Conservation (phyloP, 1,284 basidiomycete genomes). For the Pyrrhoderma noxium region DNA sequence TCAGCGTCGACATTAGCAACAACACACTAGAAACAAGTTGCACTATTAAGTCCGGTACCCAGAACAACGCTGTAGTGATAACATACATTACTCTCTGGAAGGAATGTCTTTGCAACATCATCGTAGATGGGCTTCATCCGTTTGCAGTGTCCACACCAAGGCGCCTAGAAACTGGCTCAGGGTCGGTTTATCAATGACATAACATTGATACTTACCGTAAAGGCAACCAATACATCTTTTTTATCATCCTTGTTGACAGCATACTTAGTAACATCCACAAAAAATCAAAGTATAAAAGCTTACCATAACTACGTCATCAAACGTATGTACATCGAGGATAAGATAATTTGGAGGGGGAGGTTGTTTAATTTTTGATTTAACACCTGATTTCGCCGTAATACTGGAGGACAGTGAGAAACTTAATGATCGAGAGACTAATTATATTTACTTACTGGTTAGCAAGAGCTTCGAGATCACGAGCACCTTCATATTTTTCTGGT, state of each 20-base stretch:
- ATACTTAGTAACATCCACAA: conserved; percentile 10
- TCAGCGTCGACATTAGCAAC: conserved; percentile 92
- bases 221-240: conserved; percentile 86
- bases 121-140: conserved; percentile 83
- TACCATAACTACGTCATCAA: conserved; percentile 70
- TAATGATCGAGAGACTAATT: not conserved
- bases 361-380: conserved; percentile 81
- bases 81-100: conserved; percentile 65
- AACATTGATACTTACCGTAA: conserved; percentile 52
- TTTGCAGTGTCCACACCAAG: conserved; percentile 89
- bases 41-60: not conserved
- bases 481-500: conserved; percentile 67
- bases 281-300: conserved; percentile 19
- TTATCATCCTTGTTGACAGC: conserved; percentile 53
- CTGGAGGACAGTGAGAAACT: conserved; percentile 31
- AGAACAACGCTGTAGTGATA: not conserved
- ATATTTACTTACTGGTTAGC: conserved; percentile 54
- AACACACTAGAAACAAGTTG: conserved; percentile 49
- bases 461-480: conserved; percentile 76
- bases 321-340: conserved; percentile 65
- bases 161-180: conserved; percentile 39
- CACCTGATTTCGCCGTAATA: conserved; percentile 66
- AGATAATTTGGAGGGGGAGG: conserved; percentile 71
- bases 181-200: conserved; percentile 5
- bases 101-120: conserved; percentile 74